These are phyloP conservation scores for Calonectria multiphialidica DNA, from an alignment of 2,329 filamentous ascomycete genomes.

Conservation along the genomic window DNA sequence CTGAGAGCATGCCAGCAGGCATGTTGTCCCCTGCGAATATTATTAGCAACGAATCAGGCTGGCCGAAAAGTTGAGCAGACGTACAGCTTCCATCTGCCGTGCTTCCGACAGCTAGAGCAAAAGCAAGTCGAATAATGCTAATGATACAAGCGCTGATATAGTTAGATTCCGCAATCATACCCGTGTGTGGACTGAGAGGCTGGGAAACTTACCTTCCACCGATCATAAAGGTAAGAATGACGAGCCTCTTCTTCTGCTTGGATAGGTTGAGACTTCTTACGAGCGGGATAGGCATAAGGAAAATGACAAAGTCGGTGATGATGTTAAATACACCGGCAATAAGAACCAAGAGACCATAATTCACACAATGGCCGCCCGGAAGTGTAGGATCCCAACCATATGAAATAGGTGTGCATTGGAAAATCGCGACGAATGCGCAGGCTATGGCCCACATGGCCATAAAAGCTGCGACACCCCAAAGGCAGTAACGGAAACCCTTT, in stretches of 20 bases:
- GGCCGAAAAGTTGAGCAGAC: not conserved
- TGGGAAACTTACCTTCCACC: not conserved
- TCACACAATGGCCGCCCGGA: not conserved
- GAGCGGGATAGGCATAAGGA: not conserved
- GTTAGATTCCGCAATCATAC: not conserved
- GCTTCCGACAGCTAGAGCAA: conserved; percentile 7
- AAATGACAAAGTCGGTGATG: conserved; percentile 9
- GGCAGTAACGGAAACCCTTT: not conserved
- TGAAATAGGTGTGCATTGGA: conserved; percentile 1
- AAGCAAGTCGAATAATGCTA: conserved; percentile 2
- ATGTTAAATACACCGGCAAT: conserved; percentile 6
- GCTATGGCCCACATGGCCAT: conserved; percentile 4
- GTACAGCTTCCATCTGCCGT: conserved; percentile 5
- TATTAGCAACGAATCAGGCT: not conserved
- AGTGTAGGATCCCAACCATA: not conserved
- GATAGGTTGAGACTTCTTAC: not conserved
- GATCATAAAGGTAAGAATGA: conserved; percentile 9
- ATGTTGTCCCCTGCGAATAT: not conserved
- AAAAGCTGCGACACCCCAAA: not conserved
- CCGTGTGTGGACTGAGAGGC: too few species aligned
- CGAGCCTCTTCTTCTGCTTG: conserved; percentile 6
- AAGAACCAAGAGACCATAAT: not conserved
- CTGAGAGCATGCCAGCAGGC: conserved; percentile 4
- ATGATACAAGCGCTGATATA: not conserved
- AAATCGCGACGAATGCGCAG: not conserved